Percentiles rank a stretch among this genome's conserved stretches.
Evolutionary conservation across 306 rosid species (phyloP).

Genomic region (Geum urbanum): DNA sequence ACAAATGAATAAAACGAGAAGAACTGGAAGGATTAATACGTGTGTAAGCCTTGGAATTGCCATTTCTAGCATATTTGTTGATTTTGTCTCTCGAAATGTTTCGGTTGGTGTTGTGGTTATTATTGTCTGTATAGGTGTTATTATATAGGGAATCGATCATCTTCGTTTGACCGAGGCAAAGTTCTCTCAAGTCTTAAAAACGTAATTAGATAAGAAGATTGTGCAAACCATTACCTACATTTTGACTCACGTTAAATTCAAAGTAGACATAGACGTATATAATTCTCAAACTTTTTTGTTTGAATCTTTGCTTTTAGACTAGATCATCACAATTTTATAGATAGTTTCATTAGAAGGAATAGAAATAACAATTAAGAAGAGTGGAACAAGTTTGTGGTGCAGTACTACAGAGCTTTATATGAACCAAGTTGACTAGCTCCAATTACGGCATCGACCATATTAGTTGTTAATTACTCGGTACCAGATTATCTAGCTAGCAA

Average conservation of each 20-base stretch:
- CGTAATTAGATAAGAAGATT: background rate
- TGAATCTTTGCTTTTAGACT: background rate
- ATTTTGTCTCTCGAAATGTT: background rate
- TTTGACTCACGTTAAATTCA: background rate
- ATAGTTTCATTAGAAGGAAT: no score
- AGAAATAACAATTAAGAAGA: background rate
- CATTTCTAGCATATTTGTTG: background rate
- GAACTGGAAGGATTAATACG: slow-evolving; percentile 2
- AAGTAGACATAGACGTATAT: background rate
- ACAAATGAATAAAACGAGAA: slow-evolving; percentile 4
- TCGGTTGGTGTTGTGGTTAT: no score
- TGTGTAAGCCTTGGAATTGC: background rate
- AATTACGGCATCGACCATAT: no score
- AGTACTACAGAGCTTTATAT: no score
- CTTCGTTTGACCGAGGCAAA: no score
- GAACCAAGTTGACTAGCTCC: no score
- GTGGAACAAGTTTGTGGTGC: background rate
- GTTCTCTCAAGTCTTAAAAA: no score
- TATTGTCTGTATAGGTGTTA: no score
- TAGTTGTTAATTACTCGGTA: no score
- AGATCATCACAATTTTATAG: background rate
- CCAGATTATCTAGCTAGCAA: no score
- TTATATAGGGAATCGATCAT: no score
- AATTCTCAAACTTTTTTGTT: background rate
- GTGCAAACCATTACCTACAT: background rate